Evolutionary conservation across 2,329 filamentous ascomycete species (phyloP), one percentile per base, ranked within the genome.

Genomic region (Biscogniauxia sp.): DNA sequence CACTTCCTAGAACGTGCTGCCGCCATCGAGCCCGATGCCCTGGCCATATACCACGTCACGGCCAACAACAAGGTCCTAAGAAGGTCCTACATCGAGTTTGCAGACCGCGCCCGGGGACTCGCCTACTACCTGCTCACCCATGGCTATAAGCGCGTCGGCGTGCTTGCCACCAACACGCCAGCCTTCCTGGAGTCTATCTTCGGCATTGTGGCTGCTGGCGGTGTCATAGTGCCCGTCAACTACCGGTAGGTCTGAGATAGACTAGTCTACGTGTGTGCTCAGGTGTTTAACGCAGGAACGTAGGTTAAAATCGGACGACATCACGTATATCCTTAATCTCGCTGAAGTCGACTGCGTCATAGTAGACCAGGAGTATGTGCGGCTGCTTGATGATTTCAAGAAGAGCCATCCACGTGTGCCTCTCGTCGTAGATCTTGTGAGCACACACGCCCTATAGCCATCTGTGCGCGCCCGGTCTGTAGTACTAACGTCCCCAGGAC

Each of bases 121-220:
- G 93, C 93, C 15, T 98, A 96, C 77, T 98, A 90, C 74, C 74
- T 99, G 59, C 84, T 85, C 68, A 91, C 91, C 74, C 86, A 91
- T 71, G 83, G 84, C 4, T 87, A 86, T 70, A 89, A 86, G 70
- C 84, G 91, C 61, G 90, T 98, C 5, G 95, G 95, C 6, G 88
- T 99, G 54, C 81, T 99, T 11, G 88, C 88, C 8, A 91, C 95
- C 2, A 99, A 99, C 74, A 99, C 95, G 0, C 95, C 95, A 0
- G 93, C 93, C 0, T 98, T 98, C 70, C 81, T 99, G 26, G 94
- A 98, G 77, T 85, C 88, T 6, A 91, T 97, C 63, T 99, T 92
- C 72, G 95, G 91, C 1, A 89, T 97, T 67, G 88, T 88, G 0
- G 93, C 91, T 1, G 91, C 91, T 0, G 92, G 92, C 1, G 91